These are phyloP conservation scores for Lagenidium giganteum DNA, from an alignment of 352 stramenopile genomes.

Conservation along the genomic window DNA sequence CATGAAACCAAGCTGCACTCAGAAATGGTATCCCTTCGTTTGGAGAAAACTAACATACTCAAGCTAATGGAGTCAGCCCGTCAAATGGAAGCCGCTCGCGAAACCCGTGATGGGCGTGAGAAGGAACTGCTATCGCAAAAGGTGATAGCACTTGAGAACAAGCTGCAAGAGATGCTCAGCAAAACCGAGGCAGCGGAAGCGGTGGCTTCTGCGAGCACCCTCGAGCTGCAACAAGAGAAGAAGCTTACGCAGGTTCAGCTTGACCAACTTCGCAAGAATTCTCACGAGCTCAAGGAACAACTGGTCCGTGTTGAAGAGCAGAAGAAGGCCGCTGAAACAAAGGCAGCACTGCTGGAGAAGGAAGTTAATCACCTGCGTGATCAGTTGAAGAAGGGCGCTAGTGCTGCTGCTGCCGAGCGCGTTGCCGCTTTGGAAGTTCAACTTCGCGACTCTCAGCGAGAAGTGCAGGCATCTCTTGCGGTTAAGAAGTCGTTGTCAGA, in stretches of 20 bases:
- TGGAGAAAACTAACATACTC: slow-evolving; percentile 62
- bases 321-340: slow-evolving; percentile 31
- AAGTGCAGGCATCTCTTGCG: slow-evolving; percentile 39
- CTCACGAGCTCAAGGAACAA: slow-evolving; percentile 28
- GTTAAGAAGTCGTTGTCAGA: slow-evolving; percentile 48
- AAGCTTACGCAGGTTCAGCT: slow-evolving; percentile 30
- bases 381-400: slow-evolving; percentile 48
- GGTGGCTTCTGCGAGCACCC: slow-evolving; percentile 22
- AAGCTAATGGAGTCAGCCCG: slow-evolving; percentile 64
- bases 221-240: slow-evolving; percentile 43
- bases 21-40: slow-evolving; percentile 39
- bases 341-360: slow-evolving; percentile 34
- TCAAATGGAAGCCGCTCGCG: slow-evolving; percentile 44
- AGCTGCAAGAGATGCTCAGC: slow-evolving; percentile 37
- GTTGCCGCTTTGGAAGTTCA: slow-evolving; percentile 50
- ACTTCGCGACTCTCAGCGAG: slow-evolving; percentile 38
- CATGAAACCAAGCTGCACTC: slow-evolving; percentile 49
- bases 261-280: slow-evolving; percentile 24
- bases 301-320: slow-evolving; percentile 39
- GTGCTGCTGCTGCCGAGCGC: slow-evolving; percentile 36
- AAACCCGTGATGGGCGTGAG: slow-evolving; percentile 38
- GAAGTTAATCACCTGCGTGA: slow-evolving; percentile 39
- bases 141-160: slow-evolving; percentile 30
- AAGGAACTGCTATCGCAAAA: slow-evolving; percentile 32
- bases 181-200: slow-evolving; percentile 47